Base-by-base conservation (phyloP, 805 yeast species). In the Kodamaea sagamina region DNA sequence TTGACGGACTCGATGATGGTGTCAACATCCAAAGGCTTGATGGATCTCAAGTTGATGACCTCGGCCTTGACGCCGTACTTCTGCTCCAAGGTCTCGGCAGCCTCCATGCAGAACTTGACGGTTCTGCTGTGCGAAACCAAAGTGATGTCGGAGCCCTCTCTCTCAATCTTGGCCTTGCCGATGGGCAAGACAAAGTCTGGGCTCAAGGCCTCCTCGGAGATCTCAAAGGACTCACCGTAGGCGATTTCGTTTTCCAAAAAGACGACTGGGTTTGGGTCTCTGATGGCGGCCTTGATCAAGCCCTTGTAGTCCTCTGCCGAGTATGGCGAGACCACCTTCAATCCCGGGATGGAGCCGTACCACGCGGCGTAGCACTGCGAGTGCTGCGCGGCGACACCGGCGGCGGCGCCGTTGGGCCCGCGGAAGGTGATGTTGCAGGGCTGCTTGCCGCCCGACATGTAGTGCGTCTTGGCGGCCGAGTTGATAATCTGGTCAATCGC, bases 401-500 rank as follows among this genome's bases (percentile, higher is more conserved):
- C 97, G 56, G 99, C 97, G 39, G 99, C 97, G 72, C 99, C 99
- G 71, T 93, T 93, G 49, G 99, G 98, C 61, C 99, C 99, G 74
- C 99, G 85, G 79, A 93, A 93, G 43, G 96, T 90, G 63, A 92
- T 88, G 72, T 88, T 90, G 78, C 97, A 90, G 50, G 92, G 92
- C 72, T 90, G 97, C 51, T 83, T 86, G 77, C 99, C 99, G 68
- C 99, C 99, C 51, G 97, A 88, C 99, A 93, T 93, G 77, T 93
- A 93, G 71, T 82, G 89, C 39, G 99, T 93, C 79, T 92, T 93
- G 51, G 98, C 99, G 42, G 97, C 98, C 45, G 98, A 90, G 80
- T 93, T 93, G 72, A 93, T 80, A 70, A 93, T 93, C 58, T 93
- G 98, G 71, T 93, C 99, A 65, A 93, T 93, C 54, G 99, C 86